Conservation (phyloP, 768 basidiomycete genomes). For the Calocybe indica region DNA sequence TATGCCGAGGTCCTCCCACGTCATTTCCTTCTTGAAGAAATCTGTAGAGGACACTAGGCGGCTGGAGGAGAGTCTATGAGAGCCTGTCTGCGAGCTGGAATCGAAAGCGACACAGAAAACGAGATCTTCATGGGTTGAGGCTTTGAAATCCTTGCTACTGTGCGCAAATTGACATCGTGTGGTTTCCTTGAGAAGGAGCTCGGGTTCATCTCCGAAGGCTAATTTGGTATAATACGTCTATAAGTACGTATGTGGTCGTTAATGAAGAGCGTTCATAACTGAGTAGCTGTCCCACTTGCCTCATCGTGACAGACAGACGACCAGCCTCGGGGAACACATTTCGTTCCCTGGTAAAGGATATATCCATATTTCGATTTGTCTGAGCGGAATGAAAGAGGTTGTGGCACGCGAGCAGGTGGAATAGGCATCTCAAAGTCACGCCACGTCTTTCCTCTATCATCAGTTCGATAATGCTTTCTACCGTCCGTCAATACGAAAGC, state of each 20-base stretch:
- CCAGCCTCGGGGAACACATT: constrained; percentile 54
- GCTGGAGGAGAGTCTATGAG: constrained; percentile 49
- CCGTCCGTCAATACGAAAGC: constrained; percentile 80
- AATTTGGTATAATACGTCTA: constrained; percentile 90
- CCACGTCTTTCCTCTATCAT: constrained; percentile 87
- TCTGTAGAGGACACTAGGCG: constrained; percentile 81
- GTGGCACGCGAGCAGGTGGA: constrained; percentile 48
- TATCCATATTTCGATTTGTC: constrained; percentile 62
- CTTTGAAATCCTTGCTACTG: constrained; percentile 76
- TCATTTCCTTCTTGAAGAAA: constrained; percentile 64
- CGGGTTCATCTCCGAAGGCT: constrained; percentile 60
- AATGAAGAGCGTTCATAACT: not conserved
- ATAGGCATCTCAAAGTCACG: constrained; percentile 66
- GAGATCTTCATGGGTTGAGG: constrained; percentile 65
- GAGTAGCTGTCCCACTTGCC: constrained; percentile 31
- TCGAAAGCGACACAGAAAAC: constrained; percentile 92
- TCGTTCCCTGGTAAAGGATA: constrained; percentile 74
- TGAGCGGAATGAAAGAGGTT: constrained; percentile 85
- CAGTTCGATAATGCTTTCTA: constrained; percentile 81
- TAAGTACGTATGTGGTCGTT: constrained; percentile 4
- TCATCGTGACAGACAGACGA: constrained; percentile 62
- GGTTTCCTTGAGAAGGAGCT: constrained; percentile 63
- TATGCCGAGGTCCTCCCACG: constrained; percentile 83
- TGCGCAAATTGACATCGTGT: constrained; percentile 87
- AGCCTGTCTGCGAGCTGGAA: constrained; percentile 39